Base-by-base conservation (phyloP, 805 yeast genomes). In the Tetrapisispora arboricola region DNA sequence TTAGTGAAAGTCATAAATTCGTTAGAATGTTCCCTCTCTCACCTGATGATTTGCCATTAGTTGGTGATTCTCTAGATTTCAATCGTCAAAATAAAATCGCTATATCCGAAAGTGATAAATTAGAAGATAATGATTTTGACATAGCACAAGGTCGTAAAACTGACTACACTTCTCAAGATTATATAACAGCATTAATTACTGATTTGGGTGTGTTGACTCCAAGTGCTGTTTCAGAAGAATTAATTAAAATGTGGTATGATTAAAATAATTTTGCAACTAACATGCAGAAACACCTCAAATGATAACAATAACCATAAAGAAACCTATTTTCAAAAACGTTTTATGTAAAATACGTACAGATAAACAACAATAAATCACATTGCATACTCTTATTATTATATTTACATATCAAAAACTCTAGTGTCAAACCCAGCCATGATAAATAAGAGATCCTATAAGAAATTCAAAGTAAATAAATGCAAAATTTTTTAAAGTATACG, bases 181-280 rank as follows among this genome's bases (percentile, higher is more conserved):
- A 80, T 55, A 84, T 92, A 40, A 92, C 98, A 3, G 97, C 97
- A 3, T 72, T 92, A 49, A 86, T 92, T 44, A 90, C 98, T 3
- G 99, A 92, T 60, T 69, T 92, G 48, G 99, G 99, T 15, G 96
- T 92, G 1, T 71, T 92, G 50, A 92, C 99, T 6, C 96, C 98
- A 11, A 82, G 95, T 45, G 97, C 97, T 0, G 98, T 92, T 17
- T 82, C 95, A n/a, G 98, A 92, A 61, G 99, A 92, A 65, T 73
- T 92, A 62, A 92, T 92, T 60, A 92, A 92, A 65, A 86, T 92
- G 78, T 92, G 96, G 96, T 88, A 87, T 55, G 96, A 88, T 62
- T 88, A 60, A 60, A 16, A n/a, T n/a, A n/a, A n/a, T n/a, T n/a
- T n/a, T n/a, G n/a, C n/a, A n/a, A 7, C 13, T 25, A 11, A n/a